A percentile compares a stretch with the other conserved stretches of the same genome.
phyloP scores from a whole-genome alignment of 2,329 filamentous ascomycete genomes.

The Nemania sp. region DNA sequence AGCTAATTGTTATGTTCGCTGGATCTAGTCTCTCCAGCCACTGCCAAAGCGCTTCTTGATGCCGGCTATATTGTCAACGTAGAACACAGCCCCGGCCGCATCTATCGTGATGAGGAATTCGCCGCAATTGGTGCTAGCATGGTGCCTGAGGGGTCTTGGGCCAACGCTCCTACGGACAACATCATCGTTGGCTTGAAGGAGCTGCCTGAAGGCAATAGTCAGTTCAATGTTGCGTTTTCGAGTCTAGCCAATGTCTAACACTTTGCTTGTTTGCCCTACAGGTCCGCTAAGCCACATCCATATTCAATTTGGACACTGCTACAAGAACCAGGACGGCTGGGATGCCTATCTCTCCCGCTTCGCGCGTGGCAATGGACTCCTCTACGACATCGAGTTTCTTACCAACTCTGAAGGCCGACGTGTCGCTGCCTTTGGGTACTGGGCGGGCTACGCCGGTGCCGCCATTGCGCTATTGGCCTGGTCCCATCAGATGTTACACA shows the following conservation, averaged over 20 bases:
- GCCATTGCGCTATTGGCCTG: constrained; percentile 26
- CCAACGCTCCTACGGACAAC: constrained; percentile 16
- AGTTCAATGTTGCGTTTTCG: not conserved
- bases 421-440: constrained; percentile 29
- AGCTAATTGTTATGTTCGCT: no score
- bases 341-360: constrained; percentile 26
- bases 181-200: constrained; percentile 31
- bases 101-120: constrained; percentile 26
- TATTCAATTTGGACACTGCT: constrained; percentile 22
- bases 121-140: constrained; percentile 16
- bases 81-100: constrained; percentile 10
- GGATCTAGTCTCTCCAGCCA: no score
- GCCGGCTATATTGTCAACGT: constrained; percentile 26
- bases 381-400: constrained; percentile 31
- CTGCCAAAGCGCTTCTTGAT: no score
- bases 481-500: constrained; percentile 26
- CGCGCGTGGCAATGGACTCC: constrained; percentile 13
- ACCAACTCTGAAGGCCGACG: constrained; percentile 8
- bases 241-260: constrained; percentile 3
- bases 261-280: constrained; percentile 10
- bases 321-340: constrained; percentile 26
- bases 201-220: constrained; percentile 21
- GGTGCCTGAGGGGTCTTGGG: constrained; percentile 26
- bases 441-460: constrained; percentile 24
- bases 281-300: constrained; percentile 12